These are phyloP conservation scores for Blumeria graminis DNA, from an alignment of 2,329 filamentous ascomycete genomes.

Conservation along the genomic window DNA sequence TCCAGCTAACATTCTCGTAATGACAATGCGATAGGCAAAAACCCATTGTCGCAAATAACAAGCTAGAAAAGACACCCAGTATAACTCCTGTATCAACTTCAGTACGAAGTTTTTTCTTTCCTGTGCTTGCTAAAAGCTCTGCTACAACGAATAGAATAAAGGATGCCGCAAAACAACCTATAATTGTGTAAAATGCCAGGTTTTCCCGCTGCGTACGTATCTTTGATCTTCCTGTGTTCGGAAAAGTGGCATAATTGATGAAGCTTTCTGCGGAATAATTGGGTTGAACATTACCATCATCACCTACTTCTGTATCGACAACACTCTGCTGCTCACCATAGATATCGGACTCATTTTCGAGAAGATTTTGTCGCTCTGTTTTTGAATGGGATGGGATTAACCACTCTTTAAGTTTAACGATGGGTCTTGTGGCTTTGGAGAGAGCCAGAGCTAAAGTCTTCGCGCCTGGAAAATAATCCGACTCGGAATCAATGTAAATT, in stretches of 20 bases:
- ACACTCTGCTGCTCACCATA: slow-evolving; percentile 7
- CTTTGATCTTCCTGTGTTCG: slow-evolving; percentile 26
- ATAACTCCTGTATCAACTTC: slow-evolving; percentile 53
- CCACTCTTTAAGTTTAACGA: slow-evolving; percentile 28
- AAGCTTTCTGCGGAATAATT: slow-evolving; percentile 4
- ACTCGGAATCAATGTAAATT: slow-evolving; percentile 52
- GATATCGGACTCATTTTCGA: slow-evolving; percentile 8
- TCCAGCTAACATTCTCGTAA: slow-evolving; percentile 19
- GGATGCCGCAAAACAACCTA: slow-evolving; percentile 31
- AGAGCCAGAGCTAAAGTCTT: slow-evolving; percentile 26
- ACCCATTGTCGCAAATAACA: slow-evolving; percentile 37
- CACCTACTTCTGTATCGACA: slow-evolving; percentile 20
- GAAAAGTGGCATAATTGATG: slow-evolving; percentile 24
- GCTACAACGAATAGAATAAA: slow-evolving; percentile 40
- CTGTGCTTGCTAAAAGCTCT: slow-evolving; percentile 39
- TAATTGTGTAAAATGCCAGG: slow-evolving; percentile 28
- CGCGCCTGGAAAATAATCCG: slow-evolving; percentile 32
- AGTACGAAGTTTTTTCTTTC: slow-evolving; percentile 38
- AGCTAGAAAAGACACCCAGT: slow-evolving; percentile 40
- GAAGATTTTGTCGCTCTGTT: slow-evolving; percentile 10
- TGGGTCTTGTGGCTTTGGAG: slow-evolving; percentile 19
- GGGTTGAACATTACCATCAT: slow-evolving; percentile 23
- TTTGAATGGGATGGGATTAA: slow-evolving; percentile 16
- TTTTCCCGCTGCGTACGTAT: slow-evolving; percentile 26
- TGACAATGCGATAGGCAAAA: slow-evolving; percentile 33